Conservation (phyloP, 129 eudicot species). For the Ambrosia artemisiifolia region DNA sequence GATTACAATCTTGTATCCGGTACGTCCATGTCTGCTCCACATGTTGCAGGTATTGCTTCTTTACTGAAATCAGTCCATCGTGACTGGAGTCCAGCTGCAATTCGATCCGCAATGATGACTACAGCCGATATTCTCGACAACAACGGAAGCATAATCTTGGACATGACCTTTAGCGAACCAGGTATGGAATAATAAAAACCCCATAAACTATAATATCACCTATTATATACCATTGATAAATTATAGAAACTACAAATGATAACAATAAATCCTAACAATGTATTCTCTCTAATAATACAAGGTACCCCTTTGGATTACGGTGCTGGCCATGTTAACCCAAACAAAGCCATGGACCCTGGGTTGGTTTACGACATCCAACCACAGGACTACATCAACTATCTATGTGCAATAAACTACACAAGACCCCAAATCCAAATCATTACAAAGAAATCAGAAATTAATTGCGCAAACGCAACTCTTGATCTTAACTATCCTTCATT, state of each 20-base stretch:
- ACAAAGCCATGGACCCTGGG: conserved; percentile 54
- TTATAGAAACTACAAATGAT: too few relatives aligned
- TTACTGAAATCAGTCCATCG: conserved; percentile 39
- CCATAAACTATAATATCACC: too few relatives aligned
- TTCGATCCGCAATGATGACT: conserved; percentile 59
- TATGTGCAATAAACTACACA: conserved; percentile 47
- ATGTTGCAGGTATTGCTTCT: conserved; percentile 43
- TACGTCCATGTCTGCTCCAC: conserved; percentile 53
- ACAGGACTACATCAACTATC: conserved; percentile 40
- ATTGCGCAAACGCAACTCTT: conserved; percentile 28
- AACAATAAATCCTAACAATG: too few relatives aligned
- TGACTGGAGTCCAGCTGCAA: conserved; percentile 51
- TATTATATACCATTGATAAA: too few relatives aligned
- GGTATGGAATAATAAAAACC: conserved; percentile 8
- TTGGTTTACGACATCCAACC: conserved; percentile 38
- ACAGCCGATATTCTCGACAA: conserved; percentile 38
- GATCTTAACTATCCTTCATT: conserved; percentile 59
- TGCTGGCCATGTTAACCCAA: conserved; percentile 48
- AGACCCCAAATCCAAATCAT: conserved; percentile 31
- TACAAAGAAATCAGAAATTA: conserved; percentile 24
- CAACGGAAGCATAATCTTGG: conserved; percentile 24
- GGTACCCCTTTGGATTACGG: conserved; percentile 47
- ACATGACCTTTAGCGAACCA: conserved; percentile 21
- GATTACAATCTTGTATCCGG: conserved; percentile 38
- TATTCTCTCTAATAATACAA: neutral